Conservation (phyloP, 805 yeast genomes). For the Suhomyces faveliae region DNA sequence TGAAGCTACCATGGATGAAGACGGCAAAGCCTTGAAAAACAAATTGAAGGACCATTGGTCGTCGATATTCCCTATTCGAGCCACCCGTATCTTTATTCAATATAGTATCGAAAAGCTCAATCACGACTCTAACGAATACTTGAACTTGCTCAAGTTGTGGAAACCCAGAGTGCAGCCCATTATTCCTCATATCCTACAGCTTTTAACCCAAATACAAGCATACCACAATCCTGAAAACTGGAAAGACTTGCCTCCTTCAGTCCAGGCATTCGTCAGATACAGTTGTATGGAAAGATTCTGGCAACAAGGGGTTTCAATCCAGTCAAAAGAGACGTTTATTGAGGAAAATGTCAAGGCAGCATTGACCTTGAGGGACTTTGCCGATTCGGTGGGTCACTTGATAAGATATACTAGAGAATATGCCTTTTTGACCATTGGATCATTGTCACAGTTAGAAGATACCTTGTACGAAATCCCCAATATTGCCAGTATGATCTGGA, state of each 20-base stretch:
- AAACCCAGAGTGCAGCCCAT: constrained; percentile 90
- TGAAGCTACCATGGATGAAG: constrained; percentile 84
- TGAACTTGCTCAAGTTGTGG: constrained; percentile 75
- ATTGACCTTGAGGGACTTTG: constrained; percentile 91
- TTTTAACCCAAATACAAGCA: constrained; percentile 87
- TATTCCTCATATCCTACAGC: constrained; percentile 83
- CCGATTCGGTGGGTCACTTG: constrained; percentile 95
- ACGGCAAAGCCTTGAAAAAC: constrained; percentile 71
- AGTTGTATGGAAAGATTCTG: constrained; percentile 93
- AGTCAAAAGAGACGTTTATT: constrained; percentile 89
- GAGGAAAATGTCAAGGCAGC: constrained; percentile 94
- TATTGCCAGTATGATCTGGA: constrained; percentile 74
- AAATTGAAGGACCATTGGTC: constrained; percentile 90
- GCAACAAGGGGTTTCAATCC: constrained; percentile 97
- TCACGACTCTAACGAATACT: constrained; percentile 74
- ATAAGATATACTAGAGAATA: constrained; percentile 95
- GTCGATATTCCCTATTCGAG: constrained; percentile 89
- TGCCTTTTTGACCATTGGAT: constrained; percentile 84
- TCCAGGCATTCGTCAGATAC: constrained; percentile 86
- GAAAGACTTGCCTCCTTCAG: constrained; percentile 82
- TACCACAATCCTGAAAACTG: constrained; percentile 93
- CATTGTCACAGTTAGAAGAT: constrained; percentile 85
- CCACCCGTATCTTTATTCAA: constrained; percentile 91
- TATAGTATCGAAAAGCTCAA: constrained; percentile 90
- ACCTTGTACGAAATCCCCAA: constrained; percentile 84